Evolutionary conservation across 129 eudicot genomes (phyloP), one percentile per base, ranked within the genome.

Genomic region (Heracleum sosnowskyi): DNA sequence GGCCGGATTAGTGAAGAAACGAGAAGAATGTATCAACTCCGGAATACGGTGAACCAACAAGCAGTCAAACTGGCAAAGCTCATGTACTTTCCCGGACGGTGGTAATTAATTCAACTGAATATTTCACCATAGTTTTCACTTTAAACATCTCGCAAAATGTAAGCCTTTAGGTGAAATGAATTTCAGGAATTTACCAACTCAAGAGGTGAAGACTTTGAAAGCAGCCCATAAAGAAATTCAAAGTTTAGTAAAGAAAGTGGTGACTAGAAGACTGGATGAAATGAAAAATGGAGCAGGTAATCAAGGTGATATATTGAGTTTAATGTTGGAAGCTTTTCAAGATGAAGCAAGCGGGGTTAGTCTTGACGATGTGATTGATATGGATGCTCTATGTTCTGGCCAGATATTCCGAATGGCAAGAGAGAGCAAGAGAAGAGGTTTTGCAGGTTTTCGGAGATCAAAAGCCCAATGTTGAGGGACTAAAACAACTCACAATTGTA

Each of bases 341-440:
- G 40, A 69, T 18, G 29, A 69, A 69, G 26, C 42, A 22, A 36
- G 42, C 2, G 45, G 11, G 36, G 22, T 69, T 35, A 69, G 26
- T 36, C 39, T 34, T 15, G 42, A 69, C 0, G 74, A 69, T 18
- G 74, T 34, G 41, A 69, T 69, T 7, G 74, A 18, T 69, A 18
- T 69, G 74, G 74, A 24, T 37, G 3, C n/a, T 69, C 42, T 69
- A 31, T 69, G 41, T 69, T 15, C 41, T 69, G 42, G 4, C 12
- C 74, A 35, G 7, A 0, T 35, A 69, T 37, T 45, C 41, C 1
- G 13, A 69, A 69, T 69, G 74, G 74, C 74, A 36, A 69, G 74
- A 36, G n/a, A 36, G 29, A 33, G 74, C 74, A 69, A 69, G 74
- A 34, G 74, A 69, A 35, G 74, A 35, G 41, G 44, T 69, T 69